These are phyloP conservation scores for Puccinia horiana DNA, from an alignment of 1,284 basidiomycete genomes.

Conservation along the genomic window DNA sequence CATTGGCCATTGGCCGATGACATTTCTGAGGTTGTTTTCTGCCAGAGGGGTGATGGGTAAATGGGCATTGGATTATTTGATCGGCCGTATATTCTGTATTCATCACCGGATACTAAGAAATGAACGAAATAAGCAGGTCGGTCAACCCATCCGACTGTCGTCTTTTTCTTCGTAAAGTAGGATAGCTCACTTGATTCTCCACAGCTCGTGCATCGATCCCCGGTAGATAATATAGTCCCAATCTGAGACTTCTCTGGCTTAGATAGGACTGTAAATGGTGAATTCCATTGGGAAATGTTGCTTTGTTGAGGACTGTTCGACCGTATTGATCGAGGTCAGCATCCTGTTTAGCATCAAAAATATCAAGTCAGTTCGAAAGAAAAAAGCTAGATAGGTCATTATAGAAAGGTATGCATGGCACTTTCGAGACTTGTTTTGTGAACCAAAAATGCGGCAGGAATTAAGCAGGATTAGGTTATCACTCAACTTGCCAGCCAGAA, in stretches of 20 bases:
- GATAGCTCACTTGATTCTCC: conserved; percentile 10
- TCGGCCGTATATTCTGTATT: conserved; percentile 45
- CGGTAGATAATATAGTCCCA: conserved; percentile 48
- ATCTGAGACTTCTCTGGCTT: conserved; percentile 17
- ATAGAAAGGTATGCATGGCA: background rate
- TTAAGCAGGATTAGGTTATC: background rate
- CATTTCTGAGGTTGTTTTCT: background rate
- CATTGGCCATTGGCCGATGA: conserved; percentile 44
- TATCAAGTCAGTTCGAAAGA: background rate
- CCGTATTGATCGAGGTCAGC: conserved; percentile 40
- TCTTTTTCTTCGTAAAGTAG: background rate
- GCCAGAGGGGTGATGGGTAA: background rate
- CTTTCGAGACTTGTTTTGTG: background rate
- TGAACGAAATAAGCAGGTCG: background rate
- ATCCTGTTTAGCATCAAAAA: conserved; percentile 3
- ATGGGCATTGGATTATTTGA: conserved; percentile 43
- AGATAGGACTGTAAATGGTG: conserved; percentile 46
- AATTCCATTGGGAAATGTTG: background rate
- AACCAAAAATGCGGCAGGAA: background rate
- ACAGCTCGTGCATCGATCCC: conserved; percentile 43
- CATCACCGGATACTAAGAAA: conserved; percentile 15
- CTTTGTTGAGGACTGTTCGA: conserved; percentile 6
- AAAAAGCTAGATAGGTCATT: background rate
- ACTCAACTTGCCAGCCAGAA: conserved; percentile 50
- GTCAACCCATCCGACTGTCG: background rate